Percentiles rank a stretch among this genome's conserved stretches.
Conservation (phyloP, 2,329 filamentous ascomycete species). For the Leptographium radiaticola region DNA sequence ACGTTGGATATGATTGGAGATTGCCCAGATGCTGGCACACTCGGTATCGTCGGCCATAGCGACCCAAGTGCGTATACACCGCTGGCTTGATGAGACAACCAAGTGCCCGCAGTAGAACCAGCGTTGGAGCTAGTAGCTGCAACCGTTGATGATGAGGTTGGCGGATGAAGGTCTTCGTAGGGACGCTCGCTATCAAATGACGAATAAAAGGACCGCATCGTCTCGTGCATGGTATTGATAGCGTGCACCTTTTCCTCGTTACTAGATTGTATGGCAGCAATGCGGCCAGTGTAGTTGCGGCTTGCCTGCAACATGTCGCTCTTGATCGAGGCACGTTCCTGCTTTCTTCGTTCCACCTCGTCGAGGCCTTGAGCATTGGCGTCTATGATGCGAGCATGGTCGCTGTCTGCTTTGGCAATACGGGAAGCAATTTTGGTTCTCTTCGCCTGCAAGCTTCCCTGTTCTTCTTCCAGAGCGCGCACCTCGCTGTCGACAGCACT, state of each 20-base stretch:
- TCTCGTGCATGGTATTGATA: constrained; percentile 20
- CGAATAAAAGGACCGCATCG: constrained; percentile 27
- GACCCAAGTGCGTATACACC: neutral
- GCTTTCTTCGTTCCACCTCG: constrained; percentile 46
- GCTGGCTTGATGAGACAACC: constrained; percentile 7
- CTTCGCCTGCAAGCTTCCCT: constrained; percentile 49
- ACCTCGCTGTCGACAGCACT: constrained; percentile 48
- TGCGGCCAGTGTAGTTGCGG: constrained; percentile 26
- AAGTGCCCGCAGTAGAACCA: neutral
- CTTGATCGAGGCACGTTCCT: constrained; percentile 34
- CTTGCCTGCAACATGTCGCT: constrained; percentile 33
- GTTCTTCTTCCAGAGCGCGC: constrained; percentile 50
- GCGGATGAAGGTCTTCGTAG: constrained; percentile 20
- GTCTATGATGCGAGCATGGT: constrained; percentile 56
- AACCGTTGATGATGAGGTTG: neutral
- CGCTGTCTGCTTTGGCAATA: constrained; percentile 59
- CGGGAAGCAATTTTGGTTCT: constrained; percentile 60
- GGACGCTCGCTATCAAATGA: constrained; percentile 27
- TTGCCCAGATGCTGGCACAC: constrained; percentile 2
- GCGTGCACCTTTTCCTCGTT: constrained; percentile 27
- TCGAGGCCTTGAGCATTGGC: constrained; percentile 53
- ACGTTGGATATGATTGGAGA: constrained; percentile 2
- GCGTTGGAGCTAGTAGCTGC: neutral
- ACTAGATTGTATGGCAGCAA: constrained; percentile 21
- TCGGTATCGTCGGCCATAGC: neutral